Evolutionary conservation across 495 filamentous ascomycete genomes (phyloP).

Genomic region (Daldinia grandis): DNA sequence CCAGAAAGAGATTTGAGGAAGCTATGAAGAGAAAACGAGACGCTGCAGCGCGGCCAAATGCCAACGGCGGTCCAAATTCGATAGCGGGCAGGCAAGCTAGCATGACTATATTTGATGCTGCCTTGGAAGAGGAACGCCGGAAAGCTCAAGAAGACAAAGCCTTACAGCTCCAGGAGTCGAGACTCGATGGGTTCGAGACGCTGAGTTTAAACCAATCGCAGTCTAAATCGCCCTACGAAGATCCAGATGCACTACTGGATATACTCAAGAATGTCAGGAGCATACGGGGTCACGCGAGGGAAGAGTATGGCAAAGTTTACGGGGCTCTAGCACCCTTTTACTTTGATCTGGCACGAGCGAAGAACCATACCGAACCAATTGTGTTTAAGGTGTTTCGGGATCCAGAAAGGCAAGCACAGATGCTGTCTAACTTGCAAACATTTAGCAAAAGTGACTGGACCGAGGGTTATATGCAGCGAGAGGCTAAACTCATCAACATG

Average conservation of each 20-base stretch:
- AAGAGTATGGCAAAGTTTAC: conserved; percentile 92
- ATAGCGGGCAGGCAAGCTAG: conserved; percentile 38
- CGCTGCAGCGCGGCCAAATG: conserved; percentile 46
- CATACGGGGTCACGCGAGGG: conserved; percentile 83
- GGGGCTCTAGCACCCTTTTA: conserved; percentile 88
- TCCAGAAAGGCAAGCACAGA: conserved; percentile 86
- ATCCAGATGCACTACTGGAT: conserved; percentile 67
- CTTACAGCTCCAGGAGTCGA: conserved; percentile 29
- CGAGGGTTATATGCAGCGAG: conserved; percentile 73
- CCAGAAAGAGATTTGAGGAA: conserved; percentile 79
- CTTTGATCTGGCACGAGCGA: conserved; percentile 75
- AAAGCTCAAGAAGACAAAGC: conserved; percentile 34
- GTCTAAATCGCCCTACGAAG: conserved; percentile 51
- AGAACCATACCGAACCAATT: conserved; percentile 79
- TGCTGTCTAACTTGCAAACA: conserved; percentile 77
- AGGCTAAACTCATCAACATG: conserved; percentile 76
- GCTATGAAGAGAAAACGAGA: conserved; percentile 72
- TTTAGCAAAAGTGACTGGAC: conserved; percentile 85
- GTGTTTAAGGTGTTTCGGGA: conserved; percentile 88
- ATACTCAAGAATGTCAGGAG: conserved; percentile 75
- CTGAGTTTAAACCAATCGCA: conserved; percentile 49
- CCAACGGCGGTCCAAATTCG: conserved; percentile 32
- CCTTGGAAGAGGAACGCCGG: conserved; percentile 64
- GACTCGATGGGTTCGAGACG: conserved; percentile 54
- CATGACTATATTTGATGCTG: conserved; percentile 75